phyloP scores from a whole-genome alignment of 495 filamentous ascomycete genomes.

The Penicillium bialowiezense region DNA sequence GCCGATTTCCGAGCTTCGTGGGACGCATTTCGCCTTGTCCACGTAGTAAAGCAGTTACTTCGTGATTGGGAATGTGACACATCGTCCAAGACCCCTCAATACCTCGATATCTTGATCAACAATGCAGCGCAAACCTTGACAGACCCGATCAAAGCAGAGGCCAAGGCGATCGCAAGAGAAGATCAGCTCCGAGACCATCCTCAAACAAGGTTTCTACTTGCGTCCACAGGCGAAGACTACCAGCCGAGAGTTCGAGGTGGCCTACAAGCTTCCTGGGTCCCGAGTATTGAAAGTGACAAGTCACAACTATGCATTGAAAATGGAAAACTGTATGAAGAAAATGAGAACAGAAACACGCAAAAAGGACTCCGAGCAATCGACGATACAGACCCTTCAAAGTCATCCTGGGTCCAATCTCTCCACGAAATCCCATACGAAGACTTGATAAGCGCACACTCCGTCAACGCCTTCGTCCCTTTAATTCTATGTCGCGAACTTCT shows the following conservation, averaged over 20 bases:
- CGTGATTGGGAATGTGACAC: constrained; percentile 21
- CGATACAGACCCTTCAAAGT: constrained; percentile 12
- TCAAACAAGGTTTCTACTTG: not conserved
- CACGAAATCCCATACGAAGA: constrained; percentile 49
- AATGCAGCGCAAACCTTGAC: constrained; percentile 51
- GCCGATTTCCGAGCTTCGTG: constrained; percentile 44
- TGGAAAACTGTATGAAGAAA: not conserved
- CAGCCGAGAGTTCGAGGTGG: constrained; percentile 3
- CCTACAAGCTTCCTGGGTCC: constrained; percentile 9
- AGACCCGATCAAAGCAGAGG: constrained; percentile 40
- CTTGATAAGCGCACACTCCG: constrained; percentile 42
- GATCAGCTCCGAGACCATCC: constrained; percentile 7
- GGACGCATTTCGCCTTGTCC: constrained; percentile 44
- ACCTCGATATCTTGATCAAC: constrained; percentile 45
- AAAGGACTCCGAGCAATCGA: constrained; percentile 5
- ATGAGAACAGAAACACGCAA: not conserved
- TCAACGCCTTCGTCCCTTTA: constrained; percentile 48
- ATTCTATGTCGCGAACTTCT: constrained; percentile 47
- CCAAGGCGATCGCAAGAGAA: constrained; percentile 30
- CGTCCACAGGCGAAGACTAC: not conserved
- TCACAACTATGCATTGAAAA: not conserved
- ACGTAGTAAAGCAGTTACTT: constrained; percentile 21
- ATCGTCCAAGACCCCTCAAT: not conserved
- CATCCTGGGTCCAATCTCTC: constrained; percentile 45
- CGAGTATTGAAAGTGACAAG: constrained; percentile 1